Evolutionary conservation across 2,329 filamentous ascomycete species (phyloP), one percentile per base, ranked within the genome.

Genomic region (Fusarium zealandicum): DNA sequence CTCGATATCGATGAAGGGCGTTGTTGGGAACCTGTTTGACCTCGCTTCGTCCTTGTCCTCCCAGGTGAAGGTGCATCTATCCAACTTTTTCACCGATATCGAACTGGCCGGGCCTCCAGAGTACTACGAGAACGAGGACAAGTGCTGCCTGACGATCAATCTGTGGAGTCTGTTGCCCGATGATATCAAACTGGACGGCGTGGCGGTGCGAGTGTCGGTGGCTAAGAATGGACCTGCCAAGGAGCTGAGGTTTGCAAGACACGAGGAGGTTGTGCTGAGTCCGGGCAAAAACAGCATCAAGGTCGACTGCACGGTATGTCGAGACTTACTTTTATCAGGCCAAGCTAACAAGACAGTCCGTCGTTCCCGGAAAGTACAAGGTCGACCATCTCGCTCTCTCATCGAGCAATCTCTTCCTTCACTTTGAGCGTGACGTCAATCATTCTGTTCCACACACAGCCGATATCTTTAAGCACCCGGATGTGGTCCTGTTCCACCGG

Each of bases 111-210:
- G 85, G 0, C 81, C 85, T 13, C 86, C 93, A 3, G 75, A 79
- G 18, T 93, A 96, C 66, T 82, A 87, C 42, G 80, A 87, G 1
- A 80, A 85, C 16, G 84, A 82, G 59, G 93, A 98, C 70, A 87
- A 90, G 12, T 93, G 96, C 61, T 82, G 85, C 8, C 70, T 96
- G 14, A 78, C 81, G 2, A 70, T 99, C 3, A 82, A 80, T 16
- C 75, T 96, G 36, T 78, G 83, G 42, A 92, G 92, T 71, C 73
- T 96, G 2, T 76, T 97, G 2, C 83, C 86, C 1, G 90, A 92
- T 38, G 79, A 85, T 1, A 77, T 96, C 8, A 80, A 82, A 9
- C 74, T 95, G 2, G 84, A 92, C 36, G 79, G 81, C 13, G 81
- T 87, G 9, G 86, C 79, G 43, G 75, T 95, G 16, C 84, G 84